Conservation (phyloP, 2,329 filamentous ascomycete genomes). For the Colletotrichum musae region DNA sequence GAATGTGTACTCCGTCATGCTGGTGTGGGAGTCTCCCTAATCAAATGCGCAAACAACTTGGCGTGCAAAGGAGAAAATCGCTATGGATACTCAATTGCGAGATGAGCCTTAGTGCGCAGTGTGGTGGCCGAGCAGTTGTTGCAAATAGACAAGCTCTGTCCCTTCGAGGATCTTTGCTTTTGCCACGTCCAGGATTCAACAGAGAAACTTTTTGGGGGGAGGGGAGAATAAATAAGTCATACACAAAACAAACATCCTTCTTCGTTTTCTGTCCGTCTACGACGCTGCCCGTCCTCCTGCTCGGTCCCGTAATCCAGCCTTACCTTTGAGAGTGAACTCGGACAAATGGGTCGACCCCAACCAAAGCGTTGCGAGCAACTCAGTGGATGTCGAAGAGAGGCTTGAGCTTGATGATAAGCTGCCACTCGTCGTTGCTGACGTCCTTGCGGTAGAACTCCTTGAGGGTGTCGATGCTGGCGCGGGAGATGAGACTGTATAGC, state of each 20-base stretch:
- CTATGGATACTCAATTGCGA: too few relatives aligned
- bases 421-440: constrained; percentile 93
- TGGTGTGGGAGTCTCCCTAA: too few relatives aligned
- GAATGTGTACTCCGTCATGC: too few relatives aligned
- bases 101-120: too few relatives aligned
- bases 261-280: constrained; percentile 6
- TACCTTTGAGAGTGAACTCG: neutral
- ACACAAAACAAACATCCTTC: constrained; percentile 30
- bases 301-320: too few relatives aligned
- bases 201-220: constrained; percentile 16
- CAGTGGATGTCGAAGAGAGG: constrained; percentile 89
- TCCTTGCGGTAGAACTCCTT: constrained; percentile 96
- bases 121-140: too few relatives aligned
- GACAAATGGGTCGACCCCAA: neutral
- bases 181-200: neutral
- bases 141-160: too few relatives aligned
- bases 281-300: too few relatives aligned
- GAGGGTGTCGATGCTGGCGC: constrained; percentile 91
- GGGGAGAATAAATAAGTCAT: constrained; percentile 9
- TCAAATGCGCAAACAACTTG: too few relatives aligned
- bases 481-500: constrained; percentile 89
- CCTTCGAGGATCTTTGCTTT: neutral
- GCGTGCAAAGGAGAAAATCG: too few relatives aligned
- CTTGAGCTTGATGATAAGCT: constrained; percentile 95
- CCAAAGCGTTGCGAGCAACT: constrained; percentile 38